These are phyloP conservation scores for Arthrobotrys conoides DNA, from an alignment of 2,329 filamentous ascomycete species.

Conservation along the genomic window DNA sequence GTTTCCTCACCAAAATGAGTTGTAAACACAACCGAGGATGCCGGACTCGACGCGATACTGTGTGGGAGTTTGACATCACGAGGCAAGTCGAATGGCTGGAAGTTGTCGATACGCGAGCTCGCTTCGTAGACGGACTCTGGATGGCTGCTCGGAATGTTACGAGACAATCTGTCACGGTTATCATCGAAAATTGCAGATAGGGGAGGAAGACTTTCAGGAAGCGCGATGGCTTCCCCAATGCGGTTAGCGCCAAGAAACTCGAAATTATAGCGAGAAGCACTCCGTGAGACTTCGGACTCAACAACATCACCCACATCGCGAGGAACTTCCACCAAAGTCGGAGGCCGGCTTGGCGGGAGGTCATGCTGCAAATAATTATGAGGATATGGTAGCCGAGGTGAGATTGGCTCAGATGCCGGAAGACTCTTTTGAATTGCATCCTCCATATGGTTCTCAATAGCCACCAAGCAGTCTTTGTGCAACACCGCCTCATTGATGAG, in stretches of 20 bases:
- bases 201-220: constrained; percentile 42
- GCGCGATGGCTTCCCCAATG: constrained; percentile 34
- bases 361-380: neutral
- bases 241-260: constrained; percentile 42
- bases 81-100: constrained; percentile 1
- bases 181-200: constrained; percentile 25
- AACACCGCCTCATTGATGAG: neutral
- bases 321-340: constrained; percentile 28
- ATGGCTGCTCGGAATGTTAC: constrained; percentile 33
- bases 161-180: constrained; percentile 2
- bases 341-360: constrained; percentile 44
- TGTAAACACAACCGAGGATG: constrained; percentile 27
- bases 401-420: constrained; percentile 17
- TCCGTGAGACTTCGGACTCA: constrained; percentile 3
- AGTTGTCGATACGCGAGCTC: constrained; percentile 4
- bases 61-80: constrained; percentile 35
- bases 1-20: constrained; percentile 12
- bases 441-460: neutral
- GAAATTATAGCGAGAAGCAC: constrained; percentile 32
- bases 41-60: constrained; percentile 43
- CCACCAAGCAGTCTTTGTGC: neutral
- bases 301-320: neutral
- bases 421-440: neutral
- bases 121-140: constrained; percentile 36
- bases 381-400: neutral